Percentiles rank a stretch among this genome's conserved stretches.
Evolutionary conservation across 1,139 yeast genomes (phyloP).

Genomic region (Candida sp.): DNA sequence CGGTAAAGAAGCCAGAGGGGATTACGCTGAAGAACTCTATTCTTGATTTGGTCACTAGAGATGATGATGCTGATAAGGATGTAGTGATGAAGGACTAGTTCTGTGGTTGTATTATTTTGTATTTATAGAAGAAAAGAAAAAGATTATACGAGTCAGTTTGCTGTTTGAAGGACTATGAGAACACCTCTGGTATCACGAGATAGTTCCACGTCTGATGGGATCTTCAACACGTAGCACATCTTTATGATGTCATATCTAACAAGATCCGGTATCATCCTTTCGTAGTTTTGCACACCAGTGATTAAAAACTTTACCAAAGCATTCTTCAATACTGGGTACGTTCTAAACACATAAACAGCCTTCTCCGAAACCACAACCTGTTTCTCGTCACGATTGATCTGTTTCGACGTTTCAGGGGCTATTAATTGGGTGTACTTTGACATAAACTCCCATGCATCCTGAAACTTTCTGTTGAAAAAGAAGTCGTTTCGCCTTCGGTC

Average conservation of each 20-base stretch:
- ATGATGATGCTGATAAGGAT: constrained; percentile 18
- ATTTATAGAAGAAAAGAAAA: background rate
- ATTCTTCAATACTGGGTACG: constrained; percentile 10
- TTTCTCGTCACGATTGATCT: background rate
- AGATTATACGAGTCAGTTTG: background rate
- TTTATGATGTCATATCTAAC: constrained; percentile 32
- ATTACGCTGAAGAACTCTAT: constrained; percentile 36
- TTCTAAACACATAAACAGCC: constrained; percentile 9
- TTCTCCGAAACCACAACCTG: constrained; percentile 7
- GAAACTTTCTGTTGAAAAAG: constrained; percentile 37
- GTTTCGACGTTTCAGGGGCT: background rate
- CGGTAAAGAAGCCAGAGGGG: constrained; percentile 11
- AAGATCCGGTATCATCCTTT: constrained; percentile 35
- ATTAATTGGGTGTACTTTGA: constrained; percentile 19
- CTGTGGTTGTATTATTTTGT: background rate
- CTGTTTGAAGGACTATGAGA: constrained; percentile 31
- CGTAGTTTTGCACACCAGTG: constrained; percentile 36
- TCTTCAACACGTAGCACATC: constrained; percentile 28
- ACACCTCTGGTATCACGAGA: constrained; percentile 33
- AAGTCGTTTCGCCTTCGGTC: constrained; percentile 31
- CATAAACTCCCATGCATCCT: constrained; percentile 41
- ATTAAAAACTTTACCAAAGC: constrained; percentile 24
- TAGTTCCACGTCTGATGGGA: constrained; percentile 21
- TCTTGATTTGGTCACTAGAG: constrained; percentile 33
- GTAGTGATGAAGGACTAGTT: constrained; percentile 21